These are phyloP conservation scores for Hysterangium stoloniferum DNA, from an alignment of 768 basidiomycete species.

Conservation along the genomic window DNA sequence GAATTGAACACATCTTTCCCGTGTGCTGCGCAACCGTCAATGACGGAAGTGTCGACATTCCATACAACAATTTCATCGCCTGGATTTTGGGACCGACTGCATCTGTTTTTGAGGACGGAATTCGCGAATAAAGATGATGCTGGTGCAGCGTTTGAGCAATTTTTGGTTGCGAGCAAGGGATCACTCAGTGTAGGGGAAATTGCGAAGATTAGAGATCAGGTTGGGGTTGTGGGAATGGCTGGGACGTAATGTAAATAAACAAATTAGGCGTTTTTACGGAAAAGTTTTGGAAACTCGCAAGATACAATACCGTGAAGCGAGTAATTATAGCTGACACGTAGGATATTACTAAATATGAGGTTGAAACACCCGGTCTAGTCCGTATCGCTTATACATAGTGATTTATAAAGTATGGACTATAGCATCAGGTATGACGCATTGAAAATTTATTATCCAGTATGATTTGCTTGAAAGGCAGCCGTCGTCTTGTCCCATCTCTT, in stretches of 20 bases:
- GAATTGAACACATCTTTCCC: conserved; percentile 53
- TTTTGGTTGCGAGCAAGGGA: conserved; percentile 75
- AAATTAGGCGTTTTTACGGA: no score
- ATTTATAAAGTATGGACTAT: no score
- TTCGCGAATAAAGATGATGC: conserved; percentile 59
- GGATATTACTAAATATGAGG: no score
- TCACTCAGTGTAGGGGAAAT: conserved; percentile 78
- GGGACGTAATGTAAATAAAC: conserved; percentile 66
- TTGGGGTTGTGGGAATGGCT: conserved; percentile 85
- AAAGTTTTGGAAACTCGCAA: no score
- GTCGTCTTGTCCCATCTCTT: no score
- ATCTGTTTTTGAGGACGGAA: conserved; percentile 57
- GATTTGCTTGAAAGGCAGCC: no score
- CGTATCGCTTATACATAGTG: no score
- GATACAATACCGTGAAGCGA: no score
- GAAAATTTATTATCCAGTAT: no score
- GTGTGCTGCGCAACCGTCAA: conserved; percentile 24
- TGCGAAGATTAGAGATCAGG: conserved; percentile 83
- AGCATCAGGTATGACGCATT: no score
- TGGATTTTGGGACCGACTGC: conserved; percentile 69
- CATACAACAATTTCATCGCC: conserved; percentile 67
- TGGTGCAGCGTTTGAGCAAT: conserved; percentile 74
- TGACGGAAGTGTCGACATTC: conserved; percentile 38
- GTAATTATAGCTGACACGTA: no score
- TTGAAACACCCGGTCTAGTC: no score